Percentiles rank a stretch among this genome's conserved stretches.
Evolutionary conservation across 2,329 filamentous ascomycete genomes (phyloP).

Genomic region (Helminthosporium solani): DNA sequence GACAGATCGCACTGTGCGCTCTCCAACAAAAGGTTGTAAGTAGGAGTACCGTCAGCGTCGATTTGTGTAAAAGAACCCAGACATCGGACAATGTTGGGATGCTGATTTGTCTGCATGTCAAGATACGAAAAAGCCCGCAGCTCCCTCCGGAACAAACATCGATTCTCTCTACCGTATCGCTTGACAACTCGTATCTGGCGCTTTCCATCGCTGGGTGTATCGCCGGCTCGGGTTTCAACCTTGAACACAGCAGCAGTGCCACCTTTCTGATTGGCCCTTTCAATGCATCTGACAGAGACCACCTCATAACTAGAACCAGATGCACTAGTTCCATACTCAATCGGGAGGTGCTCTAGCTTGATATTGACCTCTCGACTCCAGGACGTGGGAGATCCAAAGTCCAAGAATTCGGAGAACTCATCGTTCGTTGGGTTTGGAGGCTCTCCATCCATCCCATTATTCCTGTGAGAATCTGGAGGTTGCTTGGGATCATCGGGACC

Average conservation of each 20-base stretch:
- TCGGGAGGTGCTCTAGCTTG: not conserved
- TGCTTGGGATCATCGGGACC: not conserved
- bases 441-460: not conserved
- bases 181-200: constrained; percentile 1
- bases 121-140: constrained; percentile 1
- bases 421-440: not conserved
- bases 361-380: not conserved
- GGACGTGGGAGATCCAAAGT: not conserved
- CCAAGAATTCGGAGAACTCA: constrained; percentile 1
- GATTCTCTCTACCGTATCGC: constrained; percentile 1
- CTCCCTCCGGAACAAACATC: constrained; percentile 1
- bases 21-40: constrained; percentile 38
- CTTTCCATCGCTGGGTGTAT: not conserved
- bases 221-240: constrained; percentile 6
- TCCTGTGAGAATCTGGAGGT: not conserved
- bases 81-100: constrained; percentile 1
- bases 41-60: constrained; percentile 1
- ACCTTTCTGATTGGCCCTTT: constrained; percentile 25
- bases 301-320: not conserved
- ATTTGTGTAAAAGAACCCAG: constrained; percentile 5
- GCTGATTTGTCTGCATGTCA: not conserved
- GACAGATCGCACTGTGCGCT: constrained; percentile 35
- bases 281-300: not conserved
- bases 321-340: not conserved
- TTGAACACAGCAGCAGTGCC: constrained; percentile 27